Percentiles rank a stretch among this genome's conserved stretches.
Evolutionary conservation across 805 yeast species (phyloP).

Genomic region (Blastobotrys peoriensis): DNA sequence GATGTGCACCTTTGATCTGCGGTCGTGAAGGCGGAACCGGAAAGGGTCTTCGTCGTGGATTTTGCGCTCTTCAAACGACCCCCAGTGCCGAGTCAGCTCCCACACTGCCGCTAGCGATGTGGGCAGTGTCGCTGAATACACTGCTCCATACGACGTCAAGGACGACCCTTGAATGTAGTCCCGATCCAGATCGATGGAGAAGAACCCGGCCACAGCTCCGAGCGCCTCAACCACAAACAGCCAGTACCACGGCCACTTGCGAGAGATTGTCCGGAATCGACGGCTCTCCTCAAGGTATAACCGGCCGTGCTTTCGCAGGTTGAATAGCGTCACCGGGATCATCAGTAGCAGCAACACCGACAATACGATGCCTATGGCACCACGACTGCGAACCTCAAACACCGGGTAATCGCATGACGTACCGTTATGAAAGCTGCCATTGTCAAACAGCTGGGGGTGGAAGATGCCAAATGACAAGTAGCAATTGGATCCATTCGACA

Average conservation of each 20-base stretch:
- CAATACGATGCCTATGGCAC: constrained; percentile 23
- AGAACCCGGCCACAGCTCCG: constrained; percentile 25
- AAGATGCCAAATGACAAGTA: constrained; percentile 23
- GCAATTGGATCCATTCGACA: constrained; percentile 25
- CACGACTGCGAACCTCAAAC: constrained; percentile 21
- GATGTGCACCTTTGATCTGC: constrained; percentile 20
- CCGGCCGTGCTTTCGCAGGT: constrained; percentile 24
- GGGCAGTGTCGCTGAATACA: constrained; percentile 19
- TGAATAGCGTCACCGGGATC: constrained; percentile 22
- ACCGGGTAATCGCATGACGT: constrained; percentile 22
- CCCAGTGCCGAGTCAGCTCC: constrained; percentile 28
- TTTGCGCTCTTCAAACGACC: constrained; percentile 26
- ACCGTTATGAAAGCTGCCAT: constrained; percentile 22
- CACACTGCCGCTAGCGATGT: constrained; percentile 19
- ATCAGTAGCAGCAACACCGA: constrained; percentile 17
- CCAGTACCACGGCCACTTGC: constrained; percentile 30
- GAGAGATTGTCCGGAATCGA: constrained; percentile 19
- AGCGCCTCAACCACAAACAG: constrained; percentile 21
- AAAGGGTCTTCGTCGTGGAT: constrained; percentile 23
- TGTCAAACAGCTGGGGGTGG: constrained; percentile 17
- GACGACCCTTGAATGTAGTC: constrained; percentile 25
- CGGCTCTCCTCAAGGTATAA: constrained; percentile 17
- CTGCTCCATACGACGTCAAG: constrained; percentile 20
- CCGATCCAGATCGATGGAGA: constrained; percentile 27
- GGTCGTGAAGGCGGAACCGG: constrained; percentile 16